Evolutionary conservation across 2,329 filamentous ascomycete genomes (phyloP).

Genomic region (Pseudogymnoascus sp.): DNA sequence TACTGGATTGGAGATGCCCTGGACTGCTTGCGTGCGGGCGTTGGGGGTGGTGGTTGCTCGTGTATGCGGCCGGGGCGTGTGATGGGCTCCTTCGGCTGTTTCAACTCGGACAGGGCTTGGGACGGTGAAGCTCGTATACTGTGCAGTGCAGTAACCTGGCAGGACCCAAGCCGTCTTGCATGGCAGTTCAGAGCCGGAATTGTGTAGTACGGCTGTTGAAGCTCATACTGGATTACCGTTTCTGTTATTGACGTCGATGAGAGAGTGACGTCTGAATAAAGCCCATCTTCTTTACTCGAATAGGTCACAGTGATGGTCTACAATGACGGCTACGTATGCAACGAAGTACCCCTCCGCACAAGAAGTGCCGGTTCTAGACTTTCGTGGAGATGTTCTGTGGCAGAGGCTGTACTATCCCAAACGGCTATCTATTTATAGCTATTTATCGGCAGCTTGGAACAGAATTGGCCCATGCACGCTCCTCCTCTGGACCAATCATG

Average conservation of each 20-base stretch:
- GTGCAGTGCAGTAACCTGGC: not conserved
- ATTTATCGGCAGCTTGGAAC: not conserved
- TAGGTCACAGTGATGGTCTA: not conserved
- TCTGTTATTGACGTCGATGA: not conserved
- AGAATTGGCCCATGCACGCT: not conserved
- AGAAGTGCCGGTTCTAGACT: not conserved
- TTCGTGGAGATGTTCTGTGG: not conserved
- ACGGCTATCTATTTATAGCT: slow-evolving; percentile 7
- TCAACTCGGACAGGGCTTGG: not conserved
- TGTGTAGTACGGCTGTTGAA: not conserved
- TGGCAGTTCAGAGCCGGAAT: not conserved
- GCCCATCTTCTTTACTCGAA: not conserved
- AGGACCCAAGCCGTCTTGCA: not conserved
- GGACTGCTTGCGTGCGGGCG: not conserved
- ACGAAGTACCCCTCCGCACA: not conserved
- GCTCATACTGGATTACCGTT: not conserved
- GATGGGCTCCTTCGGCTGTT: slow-evolving; percentile 2
- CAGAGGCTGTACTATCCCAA: slow-evolving; percentile 6
- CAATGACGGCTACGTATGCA: not conserved
- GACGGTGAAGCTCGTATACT: not conserved
- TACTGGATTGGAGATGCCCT: not conserved
- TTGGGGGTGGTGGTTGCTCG: not conserved
- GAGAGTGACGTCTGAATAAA: not conserved
- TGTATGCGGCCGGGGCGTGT: slow-evolving; percentile 3
- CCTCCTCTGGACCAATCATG: not conserved